Percentiles rank a stretch among this genome's conserved stretches.
phyloP scores from a whole-genome alignment of 2,329 filamentous ascomycete species.

The Pseudogymnoascus sp. region DNA sequence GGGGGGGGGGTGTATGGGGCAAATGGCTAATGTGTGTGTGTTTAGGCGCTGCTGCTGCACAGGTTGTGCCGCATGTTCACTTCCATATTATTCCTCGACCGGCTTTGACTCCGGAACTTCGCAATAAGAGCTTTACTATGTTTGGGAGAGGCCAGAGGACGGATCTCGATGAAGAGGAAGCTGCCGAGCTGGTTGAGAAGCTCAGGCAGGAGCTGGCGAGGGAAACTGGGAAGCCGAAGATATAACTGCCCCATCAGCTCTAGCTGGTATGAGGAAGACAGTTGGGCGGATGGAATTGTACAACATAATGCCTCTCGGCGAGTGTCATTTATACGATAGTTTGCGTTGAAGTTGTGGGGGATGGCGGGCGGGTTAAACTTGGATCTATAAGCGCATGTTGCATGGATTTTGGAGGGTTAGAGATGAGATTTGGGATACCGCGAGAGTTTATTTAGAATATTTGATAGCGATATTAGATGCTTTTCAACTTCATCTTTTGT shows the following conservation, averaged over 20 bases:
- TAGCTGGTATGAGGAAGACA: not conserved
- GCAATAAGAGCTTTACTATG: constrained; percentile 64
- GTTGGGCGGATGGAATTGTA: not conserved
- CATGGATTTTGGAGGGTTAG: not conserved
- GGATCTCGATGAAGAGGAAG: constrained; percentile 73
- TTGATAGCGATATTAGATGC: constrained; percentile 8
- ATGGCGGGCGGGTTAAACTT: not conserved
- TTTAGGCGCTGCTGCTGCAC: constrained; percentile 70
- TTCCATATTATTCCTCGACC: constrained; percentile 91
- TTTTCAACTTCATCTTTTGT: not conserved
- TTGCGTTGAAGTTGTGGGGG: not conserved
- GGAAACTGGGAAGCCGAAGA: constrained; percentile 24
- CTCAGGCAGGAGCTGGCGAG: constrained; percentile 43
- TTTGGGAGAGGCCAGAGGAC: constrained; percentile 68
- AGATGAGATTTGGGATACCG: not conserved
- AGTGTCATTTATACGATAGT: constrained; percentile 2
- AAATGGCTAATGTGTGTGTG: constrained; percentile 12
- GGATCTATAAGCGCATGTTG: not conserved
- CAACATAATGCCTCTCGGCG: not conserved
- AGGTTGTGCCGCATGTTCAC: constrained; percentile 89
- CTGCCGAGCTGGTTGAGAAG: constrained; percentile 48
- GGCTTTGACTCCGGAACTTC: constrained; percentile 46
- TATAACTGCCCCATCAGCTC: constrained; percentile 13
- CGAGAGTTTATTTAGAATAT: not conserved
- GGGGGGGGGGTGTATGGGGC: not conserved